Conservation (phyloP, 805 yeast species). For the Huiozyma naganishii region DNA sequence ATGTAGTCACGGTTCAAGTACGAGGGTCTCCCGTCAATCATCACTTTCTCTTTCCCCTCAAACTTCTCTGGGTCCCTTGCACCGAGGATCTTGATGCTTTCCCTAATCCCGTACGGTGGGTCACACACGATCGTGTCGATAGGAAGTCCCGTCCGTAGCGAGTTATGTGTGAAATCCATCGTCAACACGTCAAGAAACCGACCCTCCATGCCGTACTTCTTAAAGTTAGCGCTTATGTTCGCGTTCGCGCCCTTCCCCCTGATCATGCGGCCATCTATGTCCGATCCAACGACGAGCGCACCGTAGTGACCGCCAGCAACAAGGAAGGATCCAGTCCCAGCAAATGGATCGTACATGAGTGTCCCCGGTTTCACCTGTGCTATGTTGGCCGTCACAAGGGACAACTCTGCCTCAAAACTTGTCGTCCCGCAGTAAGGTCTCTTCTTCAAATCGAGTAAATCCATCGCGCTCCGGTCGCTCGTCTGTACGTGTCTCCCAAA, state of each 20-base stretch:
- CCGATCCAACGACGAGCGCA: constrained; percentile 74
- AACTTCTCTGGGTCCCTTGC: constrained; percentile 60
- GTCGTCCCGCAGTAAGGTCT: constrained; percentile 92
- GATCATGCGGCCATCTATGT: constrained; percentile 74
- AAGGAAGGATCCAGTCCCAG: constrained; percentile 91
- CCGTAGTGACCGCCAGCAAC: constrained; percentile 83
- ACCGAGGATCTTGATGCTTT: constrained; percentile 88
- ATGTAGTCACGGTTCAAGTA: constrained; percentile 71
- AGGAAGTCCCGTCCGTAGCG: constrained; percentile 49
- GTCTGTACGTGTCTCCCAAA: constrained; percentile 65
- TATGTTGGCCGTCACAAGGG: constrained; percentile 77
- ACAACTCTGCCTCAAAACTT: constrained; percentile 88
- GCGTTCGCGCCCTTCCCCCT: constrained; percentile 47
- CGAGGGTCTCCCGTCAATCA: constrained; percentile 74
- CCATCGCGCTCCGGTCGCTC: constrained; percentile 59
- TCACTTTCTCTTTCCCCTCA: constrained; percentile 57
- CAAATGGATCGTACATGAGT: constrained; percentile 85
- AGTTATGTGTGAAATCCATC: constrained; percentile 92
- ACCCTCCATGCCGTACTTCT: constrained; percentile 51
- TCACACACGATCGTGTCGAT: constrained; percentile 86
- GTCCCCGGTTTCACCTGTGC: constrained; percentile 61
- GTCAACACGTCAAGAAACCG: constrained; percentile 66
- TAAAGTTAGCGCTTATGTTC: constrained; percentile 51
- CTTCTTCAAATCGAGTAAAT: constrained; percentile 67
- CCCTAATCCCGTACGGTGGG: constrained; percentile 97